These are phyloP conservation scores for Vitis amurensis DNA, from an alignment of 164 flowering plant genomes.

Conservation along the genomic window DNA sequence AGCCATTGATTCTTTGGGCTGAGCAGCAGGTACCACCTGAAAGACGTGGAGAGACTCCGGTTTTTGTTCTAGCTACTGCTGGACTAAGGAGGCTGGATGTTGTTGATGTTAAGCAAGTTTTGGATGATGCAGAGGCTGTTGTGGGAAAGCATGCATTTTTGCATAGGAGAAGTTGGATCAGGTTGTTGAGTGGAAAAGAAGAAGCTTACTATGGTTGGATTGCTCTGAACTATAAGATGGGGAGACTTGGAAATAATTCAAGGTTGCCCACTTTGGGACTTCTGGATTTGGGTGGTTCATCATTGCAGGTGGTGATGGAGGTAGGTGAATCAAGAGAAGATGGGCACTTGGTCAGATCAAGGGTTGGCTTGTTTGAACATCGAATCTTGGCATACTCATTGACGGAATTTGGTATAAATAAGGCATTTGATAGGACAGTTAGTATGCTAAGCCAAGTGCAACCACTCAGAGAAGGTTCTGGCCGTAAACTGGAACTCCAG, in stretches of 20 bases:
- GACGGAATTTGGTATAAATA: constrained; percentile 61
- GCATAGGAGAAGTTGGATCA: constrained; percentile 44
- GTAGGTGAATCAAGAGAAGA: constrained; percentile 20
- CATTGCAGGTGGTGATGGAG: constrained; percentile 68
- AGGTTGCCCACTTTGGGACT: constrained; percentile 47
- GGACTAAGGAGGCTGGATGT: constrained; percentile 49
- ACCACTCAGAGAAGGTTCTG: constrained; percentile 8
- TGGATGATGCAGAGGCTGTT: constrained; percentile 50
- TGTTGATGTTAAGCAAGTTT: constrained; percentile 39
- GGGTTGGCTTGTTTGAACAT: constrained; percentile 45
- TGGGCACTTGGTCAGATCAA: constrained; percentile 33
- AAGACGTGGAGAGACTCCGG: constrained; percentile 42
- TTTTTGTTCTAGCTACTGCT: constrained; percentile 60
- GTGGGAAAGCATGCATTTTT: constrained; percentile 43
- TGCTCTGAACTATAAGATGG: constrained; percentile 60
- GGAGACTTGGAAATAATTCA: constrained; percentile 31
- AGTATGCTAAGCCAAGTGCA: constrained; percentile 39
- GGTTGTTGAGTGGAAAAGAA: constrained; percentile 67
- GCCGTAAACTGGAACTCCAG: constrained; percentile 31
- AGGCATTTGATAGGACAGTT: constrained; percentile 65
- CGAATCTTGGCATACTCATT: constrained; percentile 53
- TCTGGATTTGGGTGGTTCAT: constrained; percentile 80
- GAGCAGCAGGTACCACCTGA: constrained; percentile 47
- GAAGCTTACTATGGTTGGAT: constrained; percentile 82
- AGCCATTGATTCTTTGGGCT: constrained; percentile 60